phyloP scores from a whole-genome alignment of 148 eudicot species.

The Polygonum aviculare region DNA sequence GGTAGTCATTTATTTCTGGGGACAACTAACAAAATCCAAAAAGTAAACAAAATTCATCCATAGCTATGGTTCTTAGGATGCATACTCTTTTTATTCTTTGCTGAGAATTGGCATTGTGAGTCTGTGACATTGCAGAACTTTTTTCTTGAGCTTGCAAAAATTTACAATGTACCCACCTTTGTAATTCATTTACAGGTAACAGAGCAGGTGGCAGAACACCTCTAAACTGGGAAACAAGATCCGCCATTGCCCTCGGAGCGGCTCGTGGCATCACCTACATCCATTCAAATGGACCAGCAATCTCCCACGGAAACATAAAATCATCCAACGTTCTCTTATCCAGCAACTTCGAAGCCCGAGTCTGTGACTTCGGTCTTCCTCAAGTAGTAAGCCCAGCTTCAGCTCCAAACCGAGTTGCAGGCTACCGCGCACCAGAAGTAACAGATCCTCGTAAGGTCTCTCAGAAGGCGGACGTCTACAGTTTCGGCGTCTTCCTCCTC shows the following conservation, averaged over 20 bases:
- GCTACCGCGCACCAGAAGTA: constrained; percentile 92
- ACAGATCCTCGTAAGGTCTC: constrained; percentile 68
- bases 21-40: not conserved
- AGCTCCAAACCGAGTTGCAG: constrained; percentile 66
- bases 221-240: constrained; percentile 85
- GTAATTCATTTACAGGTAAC: constrained; percentile 39
- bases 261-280: constrained; percentile 73
- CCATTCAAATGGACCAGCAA: constrained; percentile 56
- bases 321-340: constrained; percentile 86
- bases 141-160: not conserved
- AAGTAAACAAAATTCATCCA: not conserved
- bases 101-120: not conserved
- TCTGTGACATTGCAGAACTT: not conserved
- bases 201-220: constrained; percentile 81
- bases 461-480: constrained; percentile 83
- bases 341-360: constrained; percentile 63
- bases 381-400: constrained; percentile 58
- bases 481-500: constrained; percentile 77
- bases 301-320: constrained; percentile 86
- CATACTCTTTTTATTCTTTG: not conserved
- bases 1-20: not conserved
- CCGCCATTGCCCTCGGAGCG: constrained; percentile 72
- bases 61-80: not conserved
- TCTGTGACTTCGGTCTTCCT: constrained; percentile 79
- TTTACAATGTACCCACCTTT: not conserved